Base-by-base conservation (phyloP, 306 rosid species). In the Citrullus mucosospermus region DNA sequence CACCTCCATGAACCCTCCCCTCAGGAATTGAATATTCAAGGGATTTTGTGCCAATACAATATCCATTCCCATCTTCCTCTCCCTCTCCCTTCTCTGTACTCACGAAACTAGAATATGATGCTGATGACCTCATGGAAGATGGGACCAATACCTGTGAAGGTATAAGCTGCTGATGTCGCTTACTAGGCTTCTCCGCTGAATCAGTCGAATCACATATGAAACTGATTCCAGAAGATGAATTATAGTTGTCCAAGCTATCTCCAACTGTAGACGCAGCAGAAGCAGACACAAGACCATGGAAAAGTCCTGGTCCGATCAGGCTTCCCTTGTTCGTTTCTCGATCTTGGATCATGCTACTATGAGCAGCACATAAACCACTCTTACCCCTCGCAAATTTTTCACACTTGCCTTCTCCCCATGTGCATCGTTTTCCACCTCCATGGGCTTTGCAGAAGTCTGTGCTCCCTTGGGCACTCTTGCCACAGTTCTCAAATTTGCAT, bases 391-490 rank as follows among this genome's bases (percentile, higher is more conserved):
- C 97, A 75, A 95, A 95, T 80, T 92, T 95, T 82, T 95, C 99
- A 22, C 99, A 95, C 78, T 85, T 87, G 10, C 96, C 97, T 34
- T 91, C 93, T 92, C 92, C 97, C 99, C 99, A 95, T 13, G 71
- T 87, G 80, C 99, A 95, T 48, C 99, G 77, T 81, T 95, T 95
- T 46, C 99, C 99, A 53, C 99, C 99, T 39, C 99, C 99, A 80
- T 95, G 99, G 16, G 99, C 99, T 86, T 95, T 95, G 89, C 99
- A 95, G 90, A 91, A 95, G 66, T 92, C 97, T 46, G 99, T 95
- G 89, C 99, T 92, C 51, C 99, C 99, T 79, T 95, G 97, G n/a
- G 99, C 99, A 85, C 99, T 95, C 87, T 92, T 95, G 60, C 83
- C 91, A 79, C 99, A 95, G 58, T 88, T 83, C 9, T 91, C 97